phyloP scores from a whole-genome alignment of 108 stramenopile species.

The Epipyxis sp. region DNA sequence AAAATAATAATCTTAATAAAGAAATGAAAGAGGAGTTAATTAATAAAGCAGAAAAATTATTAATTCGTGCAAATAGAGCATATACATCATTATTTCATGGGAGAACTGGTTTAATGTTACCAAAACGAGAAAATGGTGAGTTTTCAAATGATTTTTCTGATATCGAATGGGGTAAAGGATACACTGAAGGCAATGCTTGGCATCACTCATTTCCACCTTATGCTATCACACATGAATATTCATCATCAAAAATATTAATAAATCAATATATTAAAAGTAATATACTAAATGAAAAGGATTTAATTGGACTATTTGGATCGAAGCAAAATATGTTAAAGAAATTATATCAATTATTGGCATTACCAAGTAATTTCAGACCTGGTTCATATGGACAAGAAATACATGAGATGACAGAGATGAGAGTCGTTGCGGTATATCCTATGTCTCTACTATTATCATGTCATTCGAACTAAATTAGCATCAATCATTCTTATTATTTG shows the following conservation, averaged over 20 bases:
- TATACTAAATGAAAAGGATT: neutral
- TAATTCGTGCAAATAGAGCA: neutral
- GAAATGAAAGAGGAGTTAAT: neutral
- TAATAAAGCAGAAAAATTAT: neutral
- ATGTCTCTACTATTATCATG: too few species aligned
- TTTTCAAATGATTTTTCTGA: neutral
- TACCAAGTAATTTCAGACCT: slow-evolving; percentile 14
- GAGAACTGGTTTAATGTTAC: slow-evolving; percentile 34
- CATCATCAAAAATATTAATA: neutral
- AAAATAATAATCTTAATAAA: neutral
- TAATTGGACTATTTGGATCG: slow-evolving; percentile 21
- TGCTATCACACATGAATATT: too few species aligned
- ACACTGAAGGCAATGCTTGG: slow-evolving; percentile 43
- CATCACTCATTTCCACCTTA: slow-evolving; percentile 41
- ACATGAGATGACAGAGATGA: slow-evolving; percentile 50
- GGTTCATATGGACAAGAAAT: slow-evolving; percentile 28
- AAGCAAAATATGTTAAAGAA: neutral
- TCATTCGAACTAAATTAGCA: too few species aligned
- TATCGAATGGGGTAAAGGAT: slow-evolving; percentile 37
- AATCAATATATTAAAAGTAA: neutral
- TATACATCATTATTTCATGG: slow-evolving; percentile 6
- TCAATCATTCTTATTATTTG: too few species aligned
- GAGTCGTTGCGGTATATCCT: slow-evolving; percentile 32
- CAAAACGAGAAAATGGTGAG: slow-evolving; percentile 20
- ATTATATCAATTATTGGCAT: slow-evolving; percentile 9